phyloP scores from a whole-genome alignment of 2,329 filamentous ascomycete species.

The Hymenoscyphus albidus region DNA sequence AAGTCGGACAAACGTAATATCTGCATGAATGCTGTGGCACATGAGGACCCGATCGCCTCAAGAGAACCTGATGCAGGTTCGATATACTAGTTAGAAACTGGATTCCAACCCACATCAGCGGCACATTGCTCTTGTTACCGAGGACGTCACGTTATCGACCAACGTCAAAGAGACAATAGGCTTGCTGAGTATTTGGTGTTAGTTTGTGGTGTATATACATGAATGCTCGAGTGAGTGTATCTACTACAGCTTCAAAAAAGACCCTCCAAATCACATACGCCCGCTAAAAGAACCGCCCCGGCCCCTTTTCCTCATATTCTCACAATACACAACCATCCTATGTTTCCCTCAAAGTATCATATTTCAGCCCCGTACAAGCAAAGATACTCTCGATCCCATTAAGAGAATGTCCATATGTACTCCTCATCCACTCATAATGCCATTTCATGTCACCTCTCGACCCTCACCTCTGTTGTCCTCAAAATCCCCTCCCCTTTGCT shows the following conservation, averaged over 20 bases:
- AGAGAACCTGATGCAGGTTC: background rate
- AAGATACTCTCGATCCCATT: background rate
- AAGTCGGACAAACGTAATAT: background rate
- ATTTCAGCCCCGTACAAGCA: background rate
- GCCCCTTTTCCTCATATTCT: background rate
- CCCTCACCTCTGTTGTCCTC: slow-evolving; percentile 22
- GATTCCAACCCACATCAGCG: background rate
- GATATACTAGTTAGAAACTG: background rate
- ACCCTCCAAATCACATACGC: background rate
- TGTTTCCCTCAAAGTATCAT: background rate
- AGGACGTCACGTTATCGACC: background rate
- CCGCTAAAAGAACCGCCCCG: background rate
- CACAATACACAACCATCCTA: background rate
- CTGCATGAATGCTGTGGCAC: background rate
- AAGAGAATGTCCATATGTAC: background rate
- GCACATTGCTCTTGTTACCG: too few species aligned
- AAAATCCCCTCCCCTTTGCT: slow-evolving; percentile 16
- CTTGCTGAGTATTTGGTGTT: background rate
- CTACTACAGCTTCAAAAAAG: background rate
- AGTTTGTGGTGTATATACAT: background rate
- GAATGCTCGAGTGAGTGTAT: background rate
- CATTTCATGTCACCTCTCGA: slow-evolving; percentile 13
- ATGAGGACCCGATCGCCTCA: background rate
- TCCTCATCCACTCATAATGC: too few species aligned
- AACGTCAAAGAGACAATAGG: background rate